Evolutionary conservation across 306 rosid species (phyloP).

Genomic region (Quercus ilex): DNA sequence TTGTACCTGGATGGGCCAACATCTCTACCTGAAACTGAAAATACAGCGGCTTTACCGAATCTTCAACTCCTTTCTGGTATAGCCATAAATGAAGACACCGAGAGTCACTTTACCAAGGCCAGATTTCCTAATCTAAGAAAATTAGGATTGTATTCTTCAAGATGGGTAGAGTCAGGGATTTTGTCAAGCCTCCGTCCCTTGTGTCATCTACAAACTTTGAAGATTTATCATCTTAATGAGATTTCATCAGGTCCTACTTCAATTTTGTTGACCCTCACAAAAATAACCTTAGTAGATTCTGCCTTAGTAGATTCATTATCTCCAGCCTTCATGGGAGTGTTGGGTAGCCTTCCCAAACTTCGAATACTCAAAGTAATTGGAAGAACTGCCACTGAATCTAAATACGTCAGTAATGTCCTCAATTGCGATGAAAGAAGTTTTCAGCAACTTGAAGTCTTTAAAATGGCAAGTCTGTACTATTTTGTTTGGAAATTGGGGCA

Average conservation of each 20-base stretch:
- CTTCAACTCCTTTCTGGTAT: conserved; percentile 12
- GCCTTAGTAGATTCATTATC: neutral
- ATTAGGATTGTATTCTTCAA: neutral
- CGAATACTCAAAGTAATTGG: neutral
- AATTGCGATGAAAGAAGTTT: no score
- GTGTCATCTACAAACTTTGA: neutral
- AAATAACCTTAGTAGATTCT: neutral
- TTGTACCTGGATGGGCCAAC: neutral
- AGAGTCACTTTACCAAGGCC: neutral
- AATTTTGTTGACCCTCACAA: neutral
- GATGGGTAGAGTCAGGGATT: neutral
- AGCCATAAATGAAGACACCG: neutral
- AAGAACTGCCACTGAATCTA: no score
- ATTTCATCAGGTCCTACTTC: neutral
- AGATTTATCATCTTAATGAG: no score
- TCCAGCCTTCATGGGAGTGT: neutral
- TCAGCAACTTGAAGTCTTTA: no score
- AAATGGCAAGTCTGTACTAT: no score
- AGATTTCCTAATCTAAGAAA: conserved; percentile 9
- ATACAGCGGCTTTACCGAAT: neutral
- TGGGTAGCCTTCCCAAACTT: conserved; percentile 19
- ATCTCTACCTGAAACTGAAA: no score
- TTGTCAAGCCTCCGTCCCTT: neutral
- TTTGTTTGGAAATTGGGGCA: no score
- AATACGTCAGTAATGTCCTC: no score